Percentiles rank a stretch among this genome's conserved stretches.
phyloP scores from a whole-genome alignment of 1,284 basidiomycete species.

The Ceratobasidium sp. region DNA sequence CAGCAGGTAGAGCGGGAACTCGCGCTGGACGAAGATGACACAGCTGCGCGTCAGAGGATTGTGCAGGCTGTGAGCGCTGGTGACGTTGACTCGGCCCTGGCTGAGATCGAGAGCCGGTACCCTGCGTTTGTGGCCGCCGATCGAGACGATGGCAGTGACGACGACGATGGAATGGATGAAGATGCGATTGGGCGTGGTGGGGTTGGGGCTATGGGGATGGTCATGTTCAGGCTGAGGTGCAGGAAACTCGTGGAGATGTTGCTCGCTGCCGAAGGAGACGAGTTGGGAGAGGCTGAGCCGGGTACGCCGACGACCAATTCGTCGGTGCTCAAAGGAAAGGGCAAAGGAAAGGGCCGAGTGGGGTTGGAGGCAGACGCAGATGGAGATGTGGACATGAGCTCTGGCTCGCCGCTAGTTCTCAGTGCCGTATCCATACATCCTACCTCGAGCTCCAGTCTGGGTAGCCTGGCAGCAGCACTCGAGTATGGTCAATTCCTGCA shows the following conservation, averaged over 20 bases:
- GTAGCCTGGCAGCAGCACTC: slow-evolving; percentile 68
- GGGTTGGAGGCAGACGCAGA: slow-evolving; percentile 59
- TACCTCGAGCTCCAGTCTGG: slow-evolving; percentile 54
- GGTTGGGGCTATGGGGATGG: slow-evolving; percentile 8
- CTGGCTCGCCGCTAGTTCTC: slow-evolving; percentile 28
- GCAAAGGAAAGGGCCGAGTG: slow-evolving; percentile 45
- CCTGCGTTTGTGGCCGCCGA: slow-evolving; percentile 62
- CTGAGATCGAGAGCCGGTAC: slow-evolving; percentile 60
- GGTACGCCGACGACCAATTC: slow-evolving; percentile 29
- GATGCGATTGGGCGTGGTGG: slow-evolving; percentile 10
- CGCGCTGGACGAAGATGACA: slow-evolving; percentile 33
- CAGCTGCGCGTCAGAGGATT: slow-evolving; percentile 63
- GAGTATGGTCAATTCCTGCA: slow-evolving; percentile 71
- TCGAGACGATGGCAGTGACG: slow-evolving; percentile 22
- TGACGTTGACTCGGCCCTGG: slow-evolving; percentile 74
- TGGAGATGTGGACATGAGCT: slow-evolving; percentile 42
- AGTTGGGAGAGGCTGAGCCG: slow-evolving; percentile 34
- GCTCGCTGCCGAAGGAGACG: slow-evolving; percentile 56
- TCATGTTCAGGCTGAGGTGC: slow-evolving; percentile 71
- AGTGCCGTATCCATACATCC: slow-evolving; percentile 32
- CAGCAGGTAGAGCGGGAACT: slow-evolving; percentile 33
- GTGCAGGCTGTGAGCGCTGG: slow-evolving; percentile 70
- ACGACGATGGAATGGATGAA: slow-evolving; percentile 66
- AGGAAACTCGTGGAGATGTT: slow-evolving; percentile 83
- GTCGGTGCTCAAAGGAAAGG: slow-evolving; percentile 23